These are phyloP conservation scores for Sporothrix pallida DNA, from an alignment of 2,329 filamentous ascomycete genomes.

Conservation along the genomic window DNA sequence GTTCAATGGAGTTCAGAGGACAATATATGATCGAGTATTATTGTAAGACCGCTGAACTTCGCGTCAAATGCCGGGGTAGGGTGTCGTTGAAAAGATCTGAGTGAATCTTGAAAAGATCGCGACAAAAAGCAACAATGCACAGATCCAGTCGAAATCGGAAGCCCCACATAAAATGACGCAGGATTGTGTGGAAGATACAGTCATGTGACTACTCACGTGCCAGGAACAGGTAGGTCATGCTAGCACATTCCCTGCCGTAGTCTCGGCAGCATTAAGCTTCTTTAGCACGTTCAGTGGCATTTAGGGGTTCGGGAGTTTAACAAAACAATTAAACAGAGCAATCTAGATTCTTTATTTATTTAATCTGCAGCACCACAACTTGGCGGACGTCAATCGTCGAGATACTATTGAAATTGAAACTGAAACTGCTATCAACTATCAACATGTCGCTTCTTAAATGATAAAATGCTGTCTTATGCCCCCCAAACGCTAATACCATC, in stretches of 20 bases:
- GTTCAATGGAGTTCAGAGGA: too few species aligned
- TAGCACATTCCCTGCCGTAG: background rate
- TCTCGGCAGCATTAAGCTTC: constrained; percentile 4
- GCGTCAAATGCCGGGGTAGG: background rate
- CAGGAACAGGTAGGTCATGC: background rate
- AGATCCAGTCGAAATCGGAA: background rate
- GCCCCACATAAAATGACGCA: constrained; percentile 22
- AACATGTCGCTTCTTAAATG: too few species aligned
- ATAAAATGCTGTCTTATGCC: background rate
- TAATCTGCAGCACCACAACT: too few species aligned
- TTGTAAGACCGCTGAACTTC: too few species aligned
- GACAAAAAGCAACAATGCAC: background rate
- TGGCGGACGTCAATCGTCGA: background rate
- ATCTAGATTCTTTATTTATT: background rate
- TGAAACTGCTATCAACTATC: background rate
- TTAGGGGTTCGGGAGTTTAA: background rate
- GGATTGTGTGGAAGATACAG: background rate
- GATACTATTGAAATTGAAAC: background rate
- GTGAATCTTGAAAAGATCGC: too few species aligned
- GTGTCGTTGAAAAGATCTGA: background rate
- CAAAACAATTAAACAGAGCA: background rate
- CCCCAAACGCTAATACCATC: background rate
- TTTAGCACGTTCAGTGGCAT: background rate
- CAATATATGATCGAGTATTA: too few species aligned
- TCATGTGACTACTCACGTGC: constrained; percentile 15